These are phyloP conservation scores for Collybiopsis luxurians DNA, from an alignment of 768 basidiomycete species.

Conservation along the genomic window DNA sequence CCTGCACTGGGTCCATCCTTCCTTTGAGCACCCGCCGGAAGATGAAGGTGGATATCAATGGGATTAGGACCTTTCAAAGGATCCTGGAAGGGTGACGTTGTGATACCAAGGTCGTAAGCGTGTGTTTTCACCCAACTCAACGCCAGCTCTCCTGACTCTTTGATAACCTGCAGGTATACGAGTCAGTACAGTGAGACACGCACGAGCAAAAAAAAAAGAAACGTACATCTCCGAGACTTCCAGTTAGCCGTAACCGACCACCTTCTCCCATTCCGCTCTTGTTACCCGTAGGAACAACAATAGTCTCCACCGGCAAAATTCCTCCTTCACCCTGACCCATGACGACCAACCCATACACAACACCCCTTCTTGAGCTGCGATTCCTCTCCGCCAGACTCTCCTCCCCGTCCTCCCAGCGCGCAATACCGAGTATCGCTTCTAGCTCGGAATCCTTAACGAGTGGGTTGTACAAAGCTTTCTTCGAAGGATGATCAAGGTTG, in stretches of 20 bases:
- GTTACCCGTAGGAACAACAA: slow-evolving; percentile 51
- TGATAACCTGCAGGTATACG: slow-evolving; percentile 59
- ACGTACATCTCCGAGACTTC: slow-evolving; percentile 75
- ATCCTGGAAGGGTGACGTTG: slow-evolving; percentile 64
- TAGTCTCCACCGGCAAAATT: slow-evolving; percentile 82
- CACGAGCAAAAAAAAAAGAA: background rate
- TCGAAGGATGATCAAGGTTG: slow-evolving; percentile 15
- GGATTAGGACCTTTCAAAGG: slow-evolving; percentile 69
- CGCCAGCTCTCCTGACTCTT: slow-evolving; percentile 87
- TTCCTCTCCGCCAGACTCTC: slow-evolving; percentile 55
- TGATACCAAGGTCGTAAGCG: slow-evolving; percentile 77
- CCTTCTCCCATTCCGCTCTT: slow-evolving; percentile 52
- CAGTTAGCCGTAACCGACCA: slow-evolving; percentile 76
- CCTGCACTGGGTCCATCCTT: slow-evolving; percentile 95
- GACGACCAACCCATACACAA: slow-evolving; percentile 87
- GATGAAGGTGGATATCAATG: slow-evolving; percentile 84
- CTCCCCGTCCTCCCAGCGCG: slow-evolving; percentile 70
- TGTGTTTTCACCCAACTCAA: slow-evolving; percentile 91
- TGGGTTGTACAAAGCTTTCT: slow-evolving; percentile 45
- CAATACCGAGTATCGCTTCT: slow-evolving; percentile 81
- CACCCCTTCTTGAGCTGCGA: slow-evolving; percentile 61
- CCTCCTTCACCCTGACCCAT: slow-evolving; percentile 86
- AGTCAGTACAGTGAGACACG: background rate
- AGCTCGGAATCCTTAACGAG: slow-evolving; percentile 68
- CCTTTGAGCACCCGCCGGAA: slow-evolving; percentile 88